Base-by-base conservation (phyloP, 169 alveolate genomes). In the Plasmodium vinckei region DNA sequence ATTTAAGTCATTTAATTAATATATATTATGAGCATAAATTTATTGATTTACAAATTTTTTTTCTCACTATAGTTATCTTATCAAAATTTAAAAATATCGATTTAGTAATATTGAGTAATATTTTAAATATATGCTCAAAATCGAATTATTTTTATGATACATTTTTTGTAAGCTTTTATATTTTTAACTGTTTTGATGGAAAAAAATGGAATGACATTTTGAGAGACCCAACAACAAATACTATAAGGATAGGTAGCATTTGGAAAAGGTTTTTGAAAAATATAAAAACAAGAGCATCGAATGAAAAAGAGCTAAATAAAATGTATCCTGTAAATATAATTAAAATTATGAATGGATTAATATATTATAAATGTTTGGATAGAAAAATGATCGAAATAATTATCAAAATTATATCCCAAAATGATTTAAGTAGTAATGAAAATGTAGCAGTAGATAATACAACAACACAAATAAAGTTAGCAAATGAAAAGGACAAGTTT, bases 271-370 rank as follows among this genome's bases (percentile, higher is more conserved):
- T 77, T 69, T 15, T 77, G 27, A 77, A 39, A 39, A 63, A 69
- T 23, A 56, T 77, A 44, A 49, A 44, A 46, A 33, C 53, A 44
- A 77, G 59, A 15, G 77, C 49, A 5, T 17, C 6, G 1, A 75
- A 77, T 13, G 39, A 61, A 23, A 17, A 77, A 21, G 39, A 27
- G 39, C 33, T 63, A 42, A 63, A 77, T 5, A 56, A 17, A 13
- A n/a, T 77, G 13, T 51, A 25, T 19, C 88, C 88, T 0, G 88
- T 77, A 13, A 77, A 77, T 57, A 33, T 77, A 10, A 77, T 67
- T 0, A 77, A 77, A 47, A 51, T 77, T 39, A 39, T 57, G 5
- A 77, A 77, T 21, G 88, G 88, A 1, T 23, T 77, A 44, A 64
- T 77, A 4, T 56, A 63, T 64, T 77, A 63, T 25, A 61, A 51